Base-by-base conservation (phyloP, 2,329 filamentous ascomycete species). In the Didymella exigua region DNA sequence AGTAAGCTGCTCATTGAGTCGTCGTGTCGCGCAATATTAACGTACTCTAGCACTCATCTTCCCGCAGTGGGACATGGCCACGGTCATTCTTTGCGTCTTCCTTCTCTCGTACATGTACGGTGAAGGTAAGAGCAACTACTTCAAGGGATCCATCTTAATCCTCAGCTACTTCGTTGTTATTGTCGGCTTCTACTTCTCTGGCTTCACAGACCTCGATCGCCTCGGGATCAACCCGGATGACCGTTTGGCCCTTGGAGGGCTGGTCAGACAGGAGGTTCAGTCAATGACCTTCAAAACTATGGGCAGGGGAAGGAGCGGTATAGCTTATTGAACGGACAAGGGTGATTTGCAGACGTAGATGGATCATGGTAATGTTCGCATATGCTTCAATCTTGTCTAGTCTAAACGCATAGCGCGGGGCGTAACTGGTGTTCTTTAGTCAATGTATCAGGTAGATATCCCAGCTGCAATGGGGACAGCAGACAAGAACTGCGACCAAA, bases 91-190 rank as follows among this genome's bases (percentile, higher is more conserved):
- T 14, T 97, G 93, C 69, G 92, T 99, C 16, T 96, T 99, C 79
- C 79, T 99, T 52, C 86, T 99, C 62, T 96, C 92, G 69, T 96
- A 98, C 80, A 93, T 99, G 81, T 96, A 98, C 67, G 91, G 93
- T 46, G 95, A 99, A 78, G 95, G 95, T 34, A 99, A 99, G 85
- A 98, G 93, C 81, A 99, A 99, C 77, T 99, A 99, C 77, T 99
- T 99, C 86, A 99, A 99, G 80, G 95, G 95, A 46, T 96, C 91
- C 62, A 97, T 98, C 65, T 82, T 99, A 47, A 86, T 98, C 60
- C 80, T 99, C 45, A 95, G 91, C 29, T 99, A 99, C 74, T 77
- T 98, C 21, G 95, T 98, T 24, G 91, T 99, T 43, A 81, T 97
- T 24, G 85, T 91, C 38, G 95, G 95, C 1, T 99, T 96, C 79